Evolutionary conservation across 345 rosid species (phyloP).

Genomic region (Lenwebbia sp.): DNA sequence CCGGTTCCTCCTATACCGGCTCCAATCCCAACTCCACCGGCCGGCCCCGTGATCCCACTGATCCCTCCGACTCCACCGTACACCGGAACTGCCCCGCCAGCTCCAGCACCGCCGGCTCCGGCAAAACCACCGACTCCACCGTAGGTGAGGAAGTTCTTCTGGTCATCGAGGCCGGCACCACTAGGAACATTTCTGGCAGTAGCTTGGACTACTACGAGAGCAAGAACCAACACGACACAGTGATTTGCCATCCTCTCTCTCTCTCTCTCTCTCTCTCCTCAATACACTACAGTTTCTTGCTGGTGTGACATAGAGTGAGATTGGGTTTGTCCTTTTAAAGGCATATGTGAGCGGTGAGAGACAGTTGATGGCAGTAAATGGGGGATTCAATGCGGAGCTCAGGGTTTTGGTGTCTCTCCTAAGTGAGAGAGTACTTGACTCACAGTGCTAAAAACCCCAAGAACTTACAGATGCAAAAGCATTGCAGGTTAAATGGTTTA

Average conservation of each 20-base stretch:
- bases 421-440: not conserved
- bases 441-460: not conserved
- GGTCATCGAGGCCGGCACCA: conserved; percentile 45
- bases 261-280: not conserved
- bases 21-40: conserved; percentile 4
- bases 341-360: not conserved
- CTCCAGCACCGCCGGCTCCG: conserved; percentile 15
- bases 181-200: conserved; percentile 29
- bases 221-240: not conserved
- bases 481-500: not conserved
- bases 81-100: conserved; percentile 8
- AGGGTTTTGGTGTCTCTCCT: not conserved
- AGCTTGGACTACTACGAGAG: not conserved
- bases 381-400: not conserved
- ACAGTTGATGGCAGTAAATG: not conserved
- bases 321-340: not conserved
- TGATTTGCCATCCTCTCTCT: conserved; percentile 8
- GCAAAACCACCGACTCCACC: conserved; percentile 42
- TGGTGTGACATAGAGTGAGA: not conserved
- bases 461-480: not conserved
- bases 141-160: conserved; percentile 38
- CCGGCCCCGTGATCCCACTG: not conserved
- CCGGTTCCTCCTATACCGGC: conserved; percentile 21
- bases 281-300: not conserved
- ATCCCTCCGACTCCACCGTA: conserved; percentile 1